These are phyloP conservation scores for Metarhizium album DNA, from an alignment of 2,329 filamentous ascomycete species.

Conservation along the genomic window DNA sequence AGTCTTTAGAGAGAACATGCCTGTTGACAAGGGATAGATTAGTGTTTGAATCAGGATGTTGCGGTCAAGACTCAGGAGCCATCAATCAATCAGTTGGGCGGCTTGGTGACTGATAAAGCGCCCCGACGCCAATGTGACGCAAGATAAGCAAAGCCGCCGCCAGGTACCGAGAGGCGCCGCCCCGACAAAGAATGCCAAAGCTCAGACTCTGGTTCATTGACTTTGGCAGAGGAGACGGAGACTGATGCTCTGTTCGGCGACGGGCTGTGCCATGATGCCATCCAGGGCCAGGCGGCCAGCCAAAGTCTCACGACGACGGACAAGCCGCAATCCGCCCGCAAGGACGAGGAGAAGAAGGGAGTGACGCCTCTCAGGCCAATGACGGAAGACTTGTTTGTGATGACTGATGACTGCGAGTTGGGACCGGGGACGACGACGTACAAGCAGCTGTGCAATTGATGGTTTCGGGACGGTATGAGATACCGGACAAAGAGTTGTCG, in stretches of 20 bases:
- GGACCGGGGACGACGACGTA: slow-evolving; percentile 1
- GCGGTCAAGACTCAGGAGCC: slow-evolving; percentile 2
- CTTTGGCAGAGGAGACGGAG: background rate
- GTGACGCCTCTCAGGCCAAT: background rate
- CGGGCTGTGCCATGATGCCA: background rate
- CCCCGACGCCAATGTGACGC: background rate
- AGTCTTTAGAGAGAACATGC: slow-evolving; percentile 1
- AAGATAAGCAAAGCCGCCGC: slow-evolving; percentile 6
- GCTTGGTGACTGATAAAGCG: slow-evolving; percentile 5
- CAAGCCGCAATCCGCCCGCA: background rate
- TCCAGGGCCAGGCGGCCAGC: background rate
- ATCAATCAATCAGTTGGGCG: background rate
- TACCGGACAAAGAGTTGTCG: background rate
- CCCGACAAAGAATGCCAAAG: background rate
- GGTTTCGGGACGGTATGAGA: background rate
- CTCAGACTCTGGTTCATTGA: background rate
- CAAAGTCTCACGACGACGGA: background rate
- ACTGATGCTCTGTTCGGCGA: background rate
- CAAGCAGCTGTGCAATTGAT: slow-evolving; percentile 5
- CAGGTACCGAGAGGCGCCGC: background rate
- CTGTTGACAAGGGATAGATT: background rate
- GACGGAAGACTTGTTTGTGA: background rate
- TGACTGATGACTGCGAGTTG: background rate
- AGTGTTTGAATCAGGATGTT: slow-evolving; percentile 1
- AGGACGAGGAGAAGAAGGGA: background rate